These are phyloP conservation scores for Orbilia ellipsospora DNA, from an alignment of 2,329 filamentous ascomycete species.

Conservation along the genomic window DNA sequence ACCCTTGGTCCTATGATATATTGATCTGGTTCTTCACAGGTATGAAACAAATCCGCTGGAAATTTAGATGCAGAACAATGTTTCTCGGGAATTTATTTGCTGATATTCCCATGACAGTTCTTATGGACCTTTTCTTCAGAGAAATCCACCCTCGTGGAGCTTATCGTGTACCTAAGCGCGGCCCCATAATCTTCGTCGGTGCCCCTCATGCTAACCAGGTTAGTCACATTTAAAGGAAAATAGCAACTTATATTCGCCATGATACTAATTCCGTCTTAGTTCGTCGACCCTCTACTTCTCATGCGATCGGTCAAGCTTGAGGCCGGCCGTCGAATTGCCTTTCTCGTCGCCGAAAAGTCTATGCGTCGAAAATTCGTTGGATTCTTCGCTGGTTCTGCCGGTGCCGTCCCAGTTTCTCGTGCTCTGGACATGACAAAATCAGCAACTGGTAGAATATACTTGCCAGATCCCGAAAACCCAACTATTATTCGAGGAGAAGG, in stretches of 20 bases:
- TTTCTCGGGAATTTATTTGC: neutral
- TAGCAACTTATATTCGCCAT: neutral
- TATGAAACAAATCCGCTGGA: conserved; percentile 6
- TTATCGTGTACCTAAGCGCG: conserved; percentile 90
- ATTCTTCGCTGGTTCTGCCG: conserved; percentile 82
- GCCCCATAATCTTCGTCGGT: conserved; percentile 93
- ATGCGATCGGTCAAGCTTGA: conserved; percentile 90
- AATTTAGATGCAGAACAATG: neutral
- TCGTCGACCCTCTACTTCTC: conserved; percentile 92
- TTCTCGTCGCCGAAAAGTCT: conserved; percentile 94
- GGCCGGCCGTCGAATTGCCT: conserved; percentile 86
- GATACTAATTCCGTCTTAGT: conserved; percentile 68
- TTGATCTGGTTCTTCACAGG: conserved; percentile 55
- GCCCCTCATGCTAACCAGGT: conserved; percentile 97
- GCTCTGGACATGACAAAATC: conserved; percentile 89
- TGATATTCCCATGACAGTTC: conserved; percentile 63
- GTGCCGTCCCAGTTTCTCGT: conserved; percentile 90
- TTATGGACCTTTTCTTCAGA: conserved; percentile 96
- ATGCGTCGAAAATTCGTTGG: conserved; percentile 91
- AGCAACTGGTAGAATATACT: conserved; percentile 81
- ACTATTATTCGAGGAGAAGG: conserved; percentile 81
- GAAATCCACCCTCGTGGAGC: conserved; percentile 94
- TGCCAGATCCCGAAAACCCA: conserved; percentile 88
- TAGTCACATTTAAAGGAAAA: conserved; percentile 59
- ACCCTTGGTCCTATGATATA: conserved; percentile 55